A percentile compares a stretch with the other conserved stretches of the same genome.
Evolutionary conservation across 768 basidiomycete species (phyloP).

Genomic region (Chalciporus pseudorubinellus): DNA sequence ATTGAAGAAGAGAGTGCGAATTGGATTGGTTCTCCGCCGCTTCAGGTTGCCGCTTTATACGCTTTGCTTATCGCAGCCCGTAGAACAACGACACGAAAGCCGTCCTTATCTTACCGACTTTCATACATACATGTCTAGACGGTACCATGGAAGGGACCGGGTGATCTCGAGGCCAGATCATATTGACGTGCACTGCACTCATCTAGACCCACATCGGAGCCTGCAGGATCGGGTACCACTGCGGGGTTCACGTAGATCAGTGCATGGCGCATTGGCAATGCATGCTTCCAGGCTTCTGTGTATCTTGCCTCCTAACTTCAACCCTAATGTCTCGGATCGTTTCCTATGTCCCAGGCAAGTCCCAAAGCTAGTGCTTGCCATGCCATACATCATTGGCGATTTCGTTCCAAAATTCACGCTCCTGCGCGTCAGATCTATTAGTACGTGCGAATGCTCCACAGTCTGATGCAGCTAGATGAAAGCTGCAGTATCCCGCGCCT

Average conservation of each 20-base stretch:
- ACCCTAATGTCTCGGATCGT: too few relatives aligned
- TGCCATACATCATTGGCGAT: too few relatives aligned
- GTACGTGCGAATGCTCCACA: too few relatives aligned
- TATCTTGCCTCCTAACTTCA: not conserved
- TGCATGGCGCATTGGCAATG: not conserved
- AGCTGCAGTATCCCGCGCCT: not conserved
- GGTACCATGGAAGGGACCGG: not conserved
- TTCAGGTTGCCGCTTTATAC: slow-evolving; percentile 18
- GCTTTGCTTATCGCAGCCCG: slow-evolving; percentile 15
- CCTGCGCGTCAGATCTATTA: too few relatives aligned
- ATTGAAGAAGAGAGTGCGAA: slow-evolving; percentile 32
- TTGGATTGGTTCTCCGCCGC: slow-evolving; percentile 35
- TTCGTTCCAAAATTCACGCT: too few relatives aligned
- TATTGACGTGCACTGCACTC: not conserved
- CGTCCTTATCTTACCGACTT: not conserved
- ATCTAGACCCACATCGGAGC: not conserved
- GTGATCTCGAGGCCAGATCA: not conserved
- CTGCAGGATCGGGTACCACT: not conserved
- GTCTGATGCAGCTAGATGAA: too few relatives aligned
- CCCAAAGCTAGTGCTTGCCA: too few relatives aligned
- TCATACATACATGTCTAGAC: not conserved
- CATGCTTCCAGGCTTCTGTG: not conserved
- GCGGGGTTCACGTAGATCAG: slow-evolving; percentile 6
- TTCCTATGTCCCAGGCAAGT: too few relatives aligned
- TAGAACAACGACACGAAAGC: not conserved